Base-by-base conservation (phyloP, 176 grass and related monocot genomes). In the Oryza brachyantha region DNA sequence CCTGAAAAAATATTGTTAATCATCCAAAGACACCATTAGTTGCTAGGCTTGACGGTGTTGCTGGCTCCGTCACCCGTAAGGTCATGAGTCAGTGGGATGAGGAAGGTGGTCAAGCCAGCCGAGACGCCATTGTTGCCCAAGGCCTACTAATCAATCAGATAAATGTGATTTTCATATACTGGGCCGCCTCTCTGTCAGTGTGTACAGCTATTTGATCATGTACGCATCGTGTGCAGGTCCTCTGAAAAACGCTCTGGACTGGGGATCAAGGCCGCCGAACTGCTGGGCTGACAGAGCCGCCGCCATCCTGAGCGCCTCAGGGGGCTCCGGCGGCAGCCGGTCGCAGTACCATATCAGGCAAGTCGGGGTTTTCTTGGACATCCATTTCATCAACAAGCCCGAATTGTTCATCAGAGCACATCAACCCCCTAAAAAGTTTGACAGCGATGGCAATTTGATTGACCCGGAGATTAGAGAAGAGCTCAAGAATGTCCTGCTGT, bases 351-450 rank as follows among this genome's bases (percentile, higher is more conserved):
- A 94, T 50, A 70, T 98, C 41, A 83, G 95, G 24, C 92, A 94
- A 50, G 83, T 98, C 10, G 92, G 92, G 0, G 90, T 94, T 21
- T 87, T 78, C 55, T 46, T 94, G 17, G 90, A 91, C 61, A 82
- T 98, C 31, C 90, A 94, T 76, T 98, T 98, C 92, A 87, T 98
- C 83, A 86, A 89, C 79, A 98, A 94, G 54, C 89, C 95, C 0
- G 90, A 94, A 64, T 31, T 85, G 5, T 94, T 89, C 66, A 84
- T 90, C 22, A 70, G 61, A 11, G 90, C 92, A 21, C 73, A 87
- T 43, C 31, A 70, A 0, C 80, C 73, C 0, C 81, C 78, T 0
- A 68, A 14, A 6, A 98, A 94, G 74, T 98, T 98, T 2, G 88
- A 98, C 76, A 13, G 7, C 10, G 71, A 94, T 0, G 96, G 85